A percentile compares a stretch with the other conserved stretches of the same genome.
phyloP scores from a whole-genome alignment of 1,284 basidiomycete species.

The Ganoderma lucidum region DNA sequence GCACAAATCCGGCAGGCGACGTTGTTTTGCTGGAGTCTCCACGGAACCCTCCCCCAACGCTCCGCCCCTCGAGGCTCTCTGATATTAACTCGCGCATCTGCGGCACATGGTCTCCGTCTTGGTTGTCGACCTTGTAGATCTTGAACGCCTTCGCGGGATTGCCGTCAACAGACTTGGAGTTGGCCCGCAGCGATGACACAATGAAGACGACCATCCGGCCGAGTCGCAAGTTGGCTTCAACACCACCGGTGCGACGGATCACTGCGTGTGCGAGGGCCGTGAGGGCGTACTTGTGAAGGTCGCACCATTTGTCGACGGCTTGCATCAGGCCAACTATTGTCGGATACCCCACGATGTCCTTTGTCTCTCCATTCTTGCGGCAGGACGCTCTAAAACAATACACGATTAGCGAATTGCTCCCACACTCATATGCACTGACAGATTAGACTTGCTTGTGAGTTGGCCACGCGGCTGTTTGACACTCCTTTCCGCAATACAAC shows the following conservation, averaged over 20 bases:
- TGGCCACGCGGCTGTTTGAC: neutral
- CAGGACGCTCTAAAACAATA: neutral
- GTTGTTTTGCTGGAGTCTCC: neutral
- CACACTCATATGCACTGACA: too few species aligned
- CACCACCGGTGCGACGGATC: neutral
- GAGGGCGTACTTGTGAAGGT: slow-evolving; percentile 1
- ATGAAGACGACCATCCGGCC: neutral
- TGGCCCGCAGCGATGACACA: neutral
- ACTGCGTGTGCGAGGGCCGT: neutral
- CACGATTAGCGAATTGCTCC: neutral
- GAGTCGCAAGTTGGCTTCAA: neutral
- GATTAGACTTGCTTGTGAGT: neutral
- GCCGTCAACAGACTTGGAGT: neutral
- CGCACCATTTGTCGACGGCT: neutral
- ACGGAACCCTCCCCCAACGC: neutral
- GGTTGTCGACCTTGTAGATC: neutral
- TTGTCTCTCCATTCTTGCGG: too few species aligned
- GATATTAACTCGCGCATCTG: neutral
- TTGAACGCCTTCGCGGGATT: neutral
- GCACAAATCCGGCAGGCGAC: neutral
- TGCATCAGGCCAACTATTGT: neutral
- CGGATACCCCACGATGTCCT: neutral
- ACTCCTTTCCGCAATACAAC: neutral
- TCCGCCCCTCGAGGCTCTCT: neutral
- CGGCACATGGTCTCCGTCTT: neutral